Evolutionary conservation across 176 grass and related monocot genomes (phyloP).

Genomic region (Phoenix roebelenii): DNA sequence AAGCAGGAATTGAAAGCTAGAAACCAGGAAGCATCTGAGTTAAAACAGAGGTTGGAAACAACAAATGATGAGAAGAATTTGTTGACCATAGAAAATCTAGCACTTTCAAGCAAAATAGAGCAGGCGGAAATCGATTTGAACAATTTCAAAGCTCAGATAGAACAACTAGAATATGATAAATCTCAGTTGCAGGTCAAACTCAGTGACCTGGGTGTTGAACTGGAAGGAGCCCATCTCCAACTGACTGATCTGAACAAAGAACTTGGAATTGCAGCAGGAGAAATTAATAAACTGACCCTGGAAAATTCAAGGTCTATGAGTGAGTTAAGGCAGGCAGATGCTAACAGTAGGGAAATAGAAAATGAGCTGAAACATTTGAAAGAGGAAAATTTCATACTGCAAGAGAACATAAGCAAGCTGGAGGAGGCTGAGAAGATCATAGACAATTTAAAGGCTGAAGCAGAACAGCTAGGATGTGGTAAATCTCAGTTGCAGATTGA

Average conservation of each 20-base stretch:
- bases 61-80: slow-evolving; percentile 36
- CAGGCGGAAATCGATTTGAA: slow-evolving; percentile 23
- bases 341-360: neutral
- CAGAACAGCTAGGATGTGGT: slow-evolving; percentile 13
- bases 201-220: neutral
- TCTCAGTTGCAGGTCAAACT: neutral
- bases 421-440: slow-evolving; percentile 12
- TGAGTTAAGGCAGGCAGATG: neutral
- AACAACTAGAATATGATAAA: neutral
- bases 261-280: neutral
- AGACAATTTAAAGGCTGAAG: neutral
- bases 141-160: slow-evolving; percentile 1
- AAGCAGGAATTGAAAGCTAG: slow-evolving; percentile 35
- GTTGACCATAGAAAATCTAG: slow-evolving; percentile 27
- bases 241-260: neutral
- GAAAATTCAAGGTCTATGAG: neutral
- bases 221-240: slow-evolving; percentile 1
- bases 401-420: neutral
- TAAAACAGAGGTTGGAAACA: slow-evolving; percentile 27
- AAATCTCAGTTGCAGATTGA: slow-evolving; percentile 5
- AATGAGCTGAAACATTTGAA: slow-evolving; percentile 33
- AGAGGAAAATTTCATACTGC: slow-evolving; percentile 23
- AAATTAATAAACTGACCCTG: neutral
- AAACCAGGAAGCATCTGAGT: slow-evolving; percentile 26
- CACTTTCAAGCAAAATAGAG: slow-evolving; percentile 34